Evolutionary conservation across 805 yeast species (phyloP).

Genomic region (Wickerhamiella cacticola): DNA sequence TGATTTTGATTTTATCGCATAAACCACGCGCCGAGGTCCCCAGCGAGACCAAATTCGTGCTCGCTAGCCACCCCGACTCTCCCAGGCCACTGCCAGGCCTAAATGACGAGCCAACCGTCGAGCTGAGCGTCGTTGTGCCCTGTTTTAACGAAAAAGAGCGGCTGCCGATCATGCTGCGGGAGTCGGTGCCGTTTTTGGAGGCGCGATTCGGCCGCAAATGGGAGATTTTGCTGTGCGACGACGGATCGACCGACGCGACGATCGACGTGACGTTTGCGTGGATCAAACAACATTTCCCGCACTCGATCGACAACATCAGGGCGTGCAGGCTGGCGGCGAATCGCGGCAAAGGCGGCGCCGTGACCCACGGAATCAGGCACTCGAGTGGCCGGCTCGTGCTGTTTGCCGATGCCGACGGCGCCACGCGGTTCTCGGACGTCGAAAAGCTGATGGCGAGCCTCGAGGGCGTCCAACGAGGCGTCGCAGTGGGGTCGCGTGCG

Average conservation of each 20-base stretch:
- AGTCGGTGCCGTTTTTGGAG: constrained; percentile 39
- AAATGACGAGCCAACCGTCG: constrained; percentile 31
- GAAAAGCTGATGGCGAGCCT: constrained; percentile 39
- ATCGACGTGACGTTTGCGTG: constrained; percentile 56
- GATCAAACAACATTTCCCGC: constrained; percentile 27
- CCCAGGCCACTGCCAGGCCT: constrained; percentile 28
- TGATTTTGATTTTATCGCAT: constrained; percentile 45
- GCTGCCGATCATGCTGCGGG: constrained; percentile 36
- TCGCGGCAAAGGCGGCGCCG: constrained; percentile 96
- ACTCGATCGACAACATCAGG: constrained; percentile 43
- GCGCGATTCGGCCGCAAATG: constrained; percentile 32
- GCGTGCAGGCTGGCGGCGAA: constrained; percentile 60
- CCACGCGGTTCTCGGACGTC: constrained; percentile 68
- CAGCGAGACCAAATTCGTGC: constrained; percentile 40
- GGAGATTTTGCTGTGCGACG: constrained; percentile 84
- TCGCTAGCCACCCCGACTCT: constrained; percentile 35
- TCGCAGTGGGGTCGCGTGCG: constrained; percentile 88
- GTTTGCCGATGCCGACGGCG: constrained; percentile 98
- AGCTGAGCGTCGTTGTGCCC: constrained; percentile 76
- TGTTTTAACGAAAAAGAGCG: constrained; percentile 79
- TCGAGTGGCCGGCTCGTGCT: constrained; percentile 60
- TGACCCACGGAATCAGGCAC: constrained; percentile 77
- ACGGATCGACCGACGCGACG: constrained; percentile 79
- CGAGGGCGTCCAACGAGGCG: constrained; percentile 33
- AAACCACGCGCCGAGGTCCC: constrained; percentile 44